Evolutionary conservation across 2,329 filamentous ascomycete genomes (phyloP).

Genomic region (Aspergillus ochraceus): DNA sequence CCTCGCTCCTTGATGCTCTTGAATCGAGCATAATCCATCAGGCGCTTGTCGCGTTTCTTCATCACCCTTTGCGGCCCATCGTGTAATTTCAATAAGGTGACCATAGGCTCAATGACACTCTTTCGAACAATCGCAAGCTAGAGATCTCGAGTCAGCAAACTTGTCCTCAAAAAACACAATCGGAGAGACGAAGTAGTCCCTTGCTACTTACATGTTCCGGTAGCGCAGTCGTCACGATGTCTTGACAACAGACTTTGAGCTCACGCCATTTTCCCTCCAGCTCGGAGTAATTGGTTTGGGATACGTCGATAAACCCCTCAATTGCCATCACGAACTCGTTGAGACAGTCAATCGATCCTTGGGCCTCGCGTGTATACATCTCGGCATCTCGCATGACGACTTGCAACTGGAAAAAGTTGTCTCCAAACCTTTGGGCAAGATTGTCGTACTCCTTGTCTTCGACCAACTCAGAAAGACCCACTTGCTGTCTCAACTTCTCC

Average conservation of each 20-base stretch:
- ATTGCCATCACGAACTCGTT: conserved; percentile 78
- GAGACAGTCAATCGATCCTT: conserved; percentile 77
- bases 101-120: conserved; percentile 81
- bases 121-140: conserved; percentile 68
- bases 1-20: conserved; percentile 75
- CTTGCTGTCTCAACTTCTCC: conserved; percentile 76
- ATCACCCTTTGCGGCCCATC: conserved; percentile 84
- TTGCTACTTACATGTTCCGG: conserved; percentile 70
- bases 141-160: conserved; percentile 6
- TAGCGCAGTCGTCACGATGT: conserved; percentile 78
- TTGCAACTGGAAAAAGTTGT: conserved; percentile 89
- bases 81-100: conserved; percentile 75
- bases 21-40: conserved; percentile 82
- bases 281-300: conserved; percentile 73
- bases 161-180: not conserved
- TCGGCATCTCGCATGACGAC: conserved; percentile 93
- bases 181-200: not conserved
- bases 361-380: conserved; percentile 80
- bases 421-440: conserved; percentile 81
- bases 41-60: conserved; percentile 91
- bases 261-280: conserved; percentile 92
- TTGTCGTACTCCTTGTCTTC: conserved; percentile 82
- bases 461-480: conserved; percentile 63
- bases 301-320: conserved; percentile 73
- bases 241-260: conserved; percentile 82